Percentiles rank a stretch among this genome's conserved stretches.
Evolutionary conservation across 192 early-diverging fungal genomes (phyloP).

Genomic region (Linnemannia exigua): DNA sequence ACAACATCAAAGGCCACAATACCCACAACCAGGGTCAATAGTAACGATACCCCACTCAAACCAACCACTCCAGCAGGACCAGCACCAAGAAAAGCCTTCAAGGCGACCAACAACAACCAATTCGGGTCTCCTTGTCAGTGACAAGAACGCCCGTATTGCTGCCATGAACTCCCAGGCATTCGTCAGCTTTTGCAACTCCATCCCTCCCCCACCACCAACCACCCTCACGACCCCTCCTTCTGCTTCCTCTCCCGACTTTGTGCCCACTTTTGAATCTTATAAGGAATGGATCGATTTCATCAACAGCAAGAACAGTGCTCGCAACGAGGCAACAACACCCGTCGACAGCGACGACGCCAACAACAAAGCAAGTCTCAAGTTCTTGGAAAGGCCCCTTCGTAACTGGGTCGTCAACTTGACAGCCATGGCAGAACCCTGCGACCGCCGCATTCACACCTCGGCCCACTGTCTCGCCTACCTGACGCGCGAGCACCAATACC

Average conservation of each 20-base stretch:
- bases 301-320: constrained; percentile 2
- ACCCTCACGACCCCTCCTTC: background rate
- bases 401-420: constrained; percentile 45
- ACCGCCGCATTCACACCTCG: constrained; percentile 34
- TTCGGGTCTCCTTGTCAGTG: background rate
- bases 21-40: background rate
- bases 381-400: constrained; percentile 25
- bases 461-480: constrained; percentile 36
- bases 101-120: background rate
- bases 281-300: constrained; percentile 24
- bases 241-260: background rate
- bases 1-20: background rate
- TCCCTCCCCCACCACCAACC: background rate
- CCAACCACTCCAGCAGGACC: background rate
- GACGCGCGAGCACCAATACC: constrained; percentile 31
- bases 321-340: background rate
- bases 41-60: background rate
- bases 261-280: constrained; percentile 15
- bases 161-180: constrained; percentile 23
- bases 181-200: constrained; percentile 23
- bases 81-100: background rate
- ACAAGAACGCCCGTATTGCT: constrained; percentile 27
- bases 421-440: constrained; percentile 25
- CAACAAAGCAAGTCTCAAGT: background rate
- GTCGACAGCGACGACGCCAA: background rate